Base-by-base conservation (phyloP, 768 basidiomycete genomes). In the Coprinopsis sp. region DNA sequence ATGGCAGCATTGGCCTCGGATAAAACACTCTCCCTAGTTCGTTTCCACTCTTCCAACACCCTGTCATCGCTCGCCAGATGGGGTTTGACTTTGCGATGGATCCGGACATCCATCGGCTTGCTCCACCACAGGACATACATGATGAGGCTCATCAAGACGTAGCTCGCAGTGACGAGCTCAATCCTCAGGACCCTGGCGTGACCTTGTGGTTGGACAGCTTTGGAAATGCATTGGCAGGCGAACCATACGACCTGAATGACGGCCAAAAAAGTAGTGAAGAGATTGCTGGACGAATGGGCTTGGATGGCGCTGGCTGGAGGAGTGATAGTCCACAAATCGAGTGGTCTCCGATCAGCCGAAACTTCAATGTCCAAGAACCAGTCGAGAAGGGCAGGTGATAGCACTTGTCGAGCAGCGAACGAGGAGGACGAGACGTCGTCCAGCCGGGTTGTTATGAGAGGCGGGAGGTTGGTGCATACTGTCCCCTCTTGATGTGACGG, bases 111-210 rank as follows among this genome's bases (percentile, higher is more conserved):
- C 40, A 42, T 42, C 4, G 40, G 40, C 19, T 42, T 42, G 27
- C 30, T 28, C 40, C 40, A 42, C 40, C 40, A 42, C 25, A 42
- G 27, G 7, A 42, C 27, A 28, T 42, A 42, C 40, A 42, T 28
- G 10, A 42, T 29, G 27, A 42, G 18, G 27, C 40, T 29, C 40
- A 42, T 42, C 27, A 42, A 24, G 28, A 42, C 19, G 18, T 42
- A 42, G 27, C 27, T 19, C 13, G 18, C 28, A n/a, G 40, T 42
- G 40, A 42, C 18, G n/a, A 42, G 24, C 28, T 42, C 40, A 18
- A 42, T 27, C 19, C 40, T 28, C 8, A 42, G 40, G 18, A 42
- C 11, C 19, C 40, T 5, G 40, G 22, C 27, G 18, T 29, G 24
- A 11, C 4, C 18, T 16, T 28, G 27, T 11, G 40, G 18, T n/a